phyloP scores from a whole-genome alignment of 345 rosid genomes.

The Populus simonii region DNA sequence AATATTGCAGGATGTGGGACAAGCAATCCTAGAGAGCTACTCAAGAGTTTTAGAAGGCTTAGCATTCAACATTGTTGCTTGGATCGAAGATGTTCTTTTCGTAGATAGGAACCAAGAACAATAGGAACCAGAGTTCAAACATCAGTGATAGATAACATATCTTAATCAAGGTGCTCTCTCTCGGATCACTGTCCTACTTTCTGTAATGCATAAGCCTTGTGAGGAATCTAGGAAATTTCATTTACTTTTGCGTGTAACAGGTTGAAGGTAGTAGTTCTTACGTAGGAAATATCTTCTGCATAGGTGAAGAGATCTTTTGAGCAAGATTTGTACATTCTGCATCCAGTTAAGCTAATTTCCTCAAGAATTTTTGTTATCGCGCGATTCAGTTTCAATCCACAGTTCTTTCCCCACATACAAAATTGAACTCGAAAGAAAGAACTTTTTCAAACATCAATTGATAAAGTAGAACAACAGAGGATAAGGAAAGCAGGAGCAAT shows the following conservation, averaged over 20 bases:
- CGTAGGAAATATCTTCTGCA: neutral
- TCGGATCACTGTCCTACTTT: neutral
- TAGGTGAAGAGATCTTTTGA: neutral
- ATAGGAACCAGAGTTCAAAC: constrained; percentile 10
- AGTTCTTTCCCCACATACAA: neutral
- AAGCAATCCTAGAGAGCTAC: constrained; percentile 84
- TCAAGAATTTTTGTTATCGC: neutral
- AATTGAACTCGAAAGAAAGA: neutral
- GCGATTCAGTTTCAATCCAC: neutral
- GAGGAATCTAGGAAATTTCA: neutral
- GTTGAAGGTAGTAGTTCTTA: neutral
- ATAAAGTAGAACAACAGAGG: neutral
- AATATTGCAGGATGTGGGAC: constrained; percentile 75
- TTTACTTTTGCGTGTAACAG: neutral
- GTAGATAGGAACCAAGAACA: constrained; percentile 48
- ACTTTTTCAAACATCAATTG: neutral
- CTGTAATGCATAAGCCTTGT: neutral
- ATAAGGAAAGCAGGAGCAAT: neutral
- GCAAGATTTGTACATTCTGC: constrained; percentile 1
- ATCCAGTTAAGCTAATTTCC: neutral
- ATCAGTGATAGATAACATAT: neutral
- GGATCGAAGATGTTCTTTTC: constrained; percentile 86
- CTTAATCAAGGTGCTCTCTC: constrained; percentile 13
- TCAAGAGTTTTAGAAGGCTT: constrained; percentile 86
- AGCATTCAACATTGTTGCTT: constrained; percentile 82